Evolutionary conservation across 805 yeast species (phyloP).

Genomic region (Yarrowia sp.): DNA sequence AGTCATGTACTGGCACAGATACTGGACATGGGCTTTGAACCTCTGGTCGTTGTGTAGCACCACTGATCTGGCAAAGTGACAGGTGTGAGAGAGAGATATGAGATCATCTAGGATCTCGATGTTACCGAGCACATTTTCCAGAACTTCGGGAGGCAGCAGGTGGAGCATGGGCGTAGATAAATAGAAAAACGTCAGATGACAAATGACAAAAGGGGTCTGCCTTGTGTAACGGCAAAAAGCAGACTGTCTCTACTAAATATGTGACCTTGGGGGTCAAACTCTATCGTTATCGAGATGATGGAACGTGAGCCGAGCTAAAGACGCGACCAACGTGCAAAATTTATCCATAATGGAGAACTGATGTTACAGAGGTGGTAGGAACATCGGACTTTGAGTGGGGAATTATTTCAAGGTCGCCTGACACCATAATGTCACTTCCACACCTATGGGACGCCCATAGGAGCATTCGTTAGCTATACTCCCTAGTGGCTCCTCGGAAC

Average conservation of each 20-base stretch:
- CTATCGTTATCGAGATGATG: slow-evolving; percentile 19
- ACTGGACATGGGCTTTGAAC: slow-evolving; percentile 12
- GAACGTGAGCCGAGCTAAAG: not conserved
- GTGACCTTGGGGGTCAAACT: slow-evolving; percentile 24
- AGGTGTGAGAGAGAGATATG: slow-evolving; percentile 6
- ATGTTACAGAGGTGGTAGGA: too few species aligned
- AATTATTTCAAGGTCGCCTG: too few species aligned
- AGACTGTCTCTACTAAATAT: not conserved
- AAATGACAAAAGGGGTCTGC: not conserved
- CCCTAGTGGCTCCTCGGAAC: too few species aligned
- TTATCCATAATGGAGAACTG: not conserved
- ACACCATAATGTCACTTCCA: too few species aligned
- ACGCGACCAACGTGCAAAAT: not conserved
- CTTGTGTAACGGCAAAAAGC: not conserved
- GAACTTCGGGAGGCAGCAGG: slow-evolving; percentile 1
- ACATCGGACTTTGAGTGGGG: not conserved
- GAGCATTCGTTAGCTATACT: too few species aligned
- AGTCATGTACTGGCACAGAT: slow-evolving; percentile 12
- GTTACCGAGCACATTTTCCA: not conserved
- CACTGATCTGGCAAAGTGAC: not conserved
- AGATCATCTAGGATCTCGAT: not conserved
- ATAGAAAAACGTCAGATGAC: not conserved
- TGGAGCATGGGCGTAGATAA: slow-evolving; percentile 2
- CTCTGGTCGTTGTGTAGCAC: slow-evolving; percentile 2
- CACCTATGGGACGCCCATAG: too few species aligned